Conservation (phyloP, 164 flowering plant genomes). For the Nymphaea colorata region DNA sequence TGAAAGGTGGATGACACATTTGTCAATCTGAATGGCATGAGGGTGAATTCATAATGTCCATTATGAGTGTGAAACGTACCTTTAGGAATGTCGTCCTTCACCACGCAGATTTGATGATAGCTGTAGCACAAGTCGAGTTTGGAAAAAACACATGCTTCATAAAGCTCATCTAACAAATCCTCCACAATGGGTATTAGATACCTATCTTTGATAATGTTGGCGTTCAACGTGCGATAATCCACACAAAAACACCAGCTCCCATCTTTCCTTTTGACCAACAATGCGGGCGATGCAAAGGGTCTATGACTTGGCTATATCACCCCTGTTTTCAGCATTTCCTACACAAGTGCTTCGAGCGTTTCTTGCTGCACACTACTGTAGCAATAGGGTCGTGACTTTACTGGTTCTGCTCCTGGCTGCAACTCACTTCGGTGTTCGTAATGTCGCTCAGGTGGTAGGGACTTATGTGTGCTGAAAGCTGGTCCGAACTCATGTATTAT, state of each 20-base stretch:
- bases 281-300: not conserved
- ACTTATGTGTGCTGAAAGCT: no score
- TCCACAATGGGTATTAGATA: not conserved
- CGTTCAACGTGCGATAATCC: not conserved
- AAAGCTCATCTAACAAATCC: not conserved
- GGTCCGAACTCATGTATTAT: not conserved
- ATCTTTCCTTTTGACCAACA: not conserved
- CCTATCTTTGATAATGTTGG: not conserved
- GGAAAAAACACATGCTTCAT: not conserved
- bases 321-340: not conserved
- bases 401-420: not conserved
- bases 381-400: not conserved
- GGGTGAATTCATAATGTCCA: not conserved
- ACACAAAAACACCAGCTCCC: not conserved
- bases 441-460: not conserved
- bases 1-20: not conserved
- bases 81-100: not conserved
- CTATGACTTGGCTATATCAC: not conserved
- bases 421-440: not conserved
- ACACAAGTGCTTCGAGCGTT: not conserved
- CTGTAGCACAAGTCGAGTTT: not conserved
- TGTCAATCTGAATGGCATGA: slow-evolving; percentile 1
- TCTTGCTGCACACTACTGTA: not conserved
- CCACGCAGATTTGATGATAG: not conserved
- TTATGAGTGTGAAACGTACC: not conserved